Evolutionary conservation across 1,139 yeast species (phyloP), one percentile per base, ranked within the genome.

Genomic region (Komagataea norvegica): DNA sequence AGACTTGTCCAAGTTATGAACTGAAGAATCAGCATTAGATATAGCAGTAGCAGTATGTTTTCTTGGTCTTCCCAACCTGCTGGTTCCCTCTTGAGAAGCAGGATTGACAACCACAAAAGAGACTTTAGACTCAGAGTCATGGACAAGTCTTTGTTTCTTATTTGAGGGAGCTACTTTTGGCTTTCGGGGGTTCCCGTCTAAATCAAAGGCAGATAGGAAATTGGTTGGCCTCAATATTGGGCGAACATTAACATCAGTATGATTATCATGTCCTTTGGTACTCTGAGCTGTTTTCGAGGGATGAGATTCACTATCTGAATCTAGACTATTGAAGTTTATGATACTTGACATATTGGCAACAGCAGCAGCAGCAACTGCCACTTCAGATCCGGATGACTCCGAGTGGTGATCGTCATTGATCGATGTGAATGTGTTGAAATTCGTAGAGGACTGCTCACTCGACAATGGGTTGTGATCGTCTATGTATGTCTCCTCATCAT

Each of bases 31-130:
- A 14, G 29, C 45, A 22, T 28, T 33, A 1, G 35, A n/a, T 2
- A 32, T 9, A 3, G 32, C 33, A 3, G 19, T 20, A 1, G 31
- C 9, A 2, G 33, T 33, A 19, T 43, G 44, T 36, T 43, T 44
- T 38, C 57, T 41, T 26, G 57, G 57, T 20, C 57, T 44, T 1
- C 57, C 57, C 5, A 53, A 39, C 26, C 56, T 38, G 2, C 49
- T 43, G 1, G 53, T 23, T 2, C 55, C 55, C 6, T 50, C 50
- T 4, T 15, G 42, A 10, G 49, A 44, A 4, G 46, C 50, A 0
- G 57, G 57, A 32, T 53, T 49, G 3, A 53, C 57, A n/a, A 51
- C 52, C 11, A 53, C 55, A 15, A 53, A 42, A 29, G 48, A 46
- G 13, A 53, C 48, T 21, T 51, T 42, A 3, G 55, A 46, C 8